Evolutionary conservation across 1,284 basidiomycete genomes (phyloP), one percentile per base, ranked within the genome.

Genomic region (Stygiomarasmius scandens): DNA sequence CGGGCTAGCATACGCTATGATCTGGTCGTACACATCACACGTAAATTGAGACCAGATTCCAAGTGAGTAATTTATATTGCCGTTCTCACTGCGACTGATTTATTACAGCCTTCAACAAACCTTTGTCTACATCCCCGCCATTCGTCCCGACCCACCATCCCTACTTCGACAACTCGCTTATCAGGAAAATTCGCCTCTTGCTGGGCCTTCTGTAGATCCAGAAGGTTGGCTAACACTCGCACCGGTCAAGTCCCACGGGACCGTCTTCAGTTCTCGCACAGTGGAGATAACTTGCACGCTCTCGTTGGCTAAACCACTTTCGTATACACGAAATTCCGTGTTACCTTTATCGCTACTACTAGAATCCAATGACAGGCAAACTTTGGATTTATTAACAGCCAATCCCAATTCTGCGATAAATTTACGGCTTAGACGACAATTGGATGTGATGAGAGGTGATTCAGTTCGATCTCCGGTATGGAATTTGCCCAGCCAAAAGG

Each of bases 311-410:
- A 74, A 69, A 49, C 74, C 73, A 25, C 61, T 74, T 54, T 70
- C 66, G 6, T 78, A 77, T 60, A 73, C 75, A 2, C 71, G 77
- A 29, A 77, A 77, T 14, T 69, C 73, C 10, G 65, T 72, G 2
- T 71, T 79, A 47, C 77, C 77, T 8, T 68, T 68, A 54, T 66
- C 69, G 25, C 48, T 78, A 2, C 65, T 63, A 11, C 60, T 77
- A 25, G 59, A 64, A 12, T 70, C 69, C 52, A 56, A 60, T 10
- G 71, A 78, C 52, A 34, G 55, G 0, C 69, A 76, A 58, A 72
- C 68, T 9, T 66, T 78, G 23, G 71, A 75, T 49, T 58, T 71
- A 1, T 61, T 77, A 3, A 69, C 71, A 43, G 63, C 68, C 6
- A 70, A 69, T 3, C 58, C 66, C 9, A 63, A 68, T n/a, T 63